Percentiles rank a stretch among this genome's conserved stretches.
Evolutionary conservation across 129 eudicot species (phyloP).

Genomic region (Flaveria ramosissima): DNA sequence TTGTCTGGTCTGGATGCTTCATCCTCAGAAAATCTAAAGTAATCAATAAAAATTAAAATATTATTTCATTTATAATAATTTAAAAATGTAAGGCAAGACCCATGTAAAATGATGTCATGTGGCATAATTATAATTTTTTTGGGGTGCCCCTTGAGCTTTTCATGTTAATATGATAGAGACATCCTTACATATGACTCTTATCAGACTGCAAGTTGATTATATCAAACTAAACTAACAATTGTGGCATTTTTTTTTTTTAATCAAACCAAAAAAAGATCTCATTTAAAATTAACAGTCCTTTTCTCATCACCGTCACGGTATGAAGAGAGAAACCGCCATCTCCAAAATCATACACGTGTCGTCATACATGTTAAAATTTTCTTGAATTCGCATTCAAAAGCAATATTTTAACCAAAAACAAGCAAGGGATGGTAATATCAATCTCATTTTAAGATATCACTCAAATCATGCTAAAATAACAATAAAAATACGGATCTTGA

Average conservation of each 20-base stretch:
- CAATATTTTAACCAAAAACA: background rate
- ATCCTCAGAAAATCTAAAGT: conserved; percentile 62
- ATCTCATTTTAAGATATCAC: background rate
- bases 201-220: conserved; percentile 21
- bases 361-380: conserved; percentile 20
- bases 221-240: conserved; percentile 1
- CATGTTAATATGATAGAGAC: conserved; percentile 23
- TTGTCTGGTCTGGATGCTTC: conserved; percentile 59
- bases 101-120: conserved; percentile 30
- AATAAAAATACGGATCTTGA: conserved; percentile 6
- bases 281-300: conserved; percentile 8
- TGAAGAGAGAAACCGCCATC: conserved; percentile 20
- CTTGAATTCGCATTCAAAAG: background rate
- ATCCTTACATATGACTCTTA: conserved; percentile 10
- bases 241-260: background rate
- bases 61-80: background rate
- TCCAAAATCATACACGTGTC: conserved; percentile 16
- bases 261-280: conserved; percentile 6
- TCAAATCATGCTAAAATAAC: background rate
- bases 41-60: conserved; percentile 18
- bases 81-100: conserved; percentile 18
- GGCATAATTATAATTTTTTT: background rate
- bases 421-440: conserved; percentile 10
- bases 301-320: conserved; percentile 22
- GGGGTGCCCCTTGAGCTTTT: conserved; percentile 4